Percentiles rank a stretch among this genome's conserved stretches.
phyloP scores from a whole-genome alignment of 805 yeast species.

The Wickerhamomyces subpelliculosus region DNA sequence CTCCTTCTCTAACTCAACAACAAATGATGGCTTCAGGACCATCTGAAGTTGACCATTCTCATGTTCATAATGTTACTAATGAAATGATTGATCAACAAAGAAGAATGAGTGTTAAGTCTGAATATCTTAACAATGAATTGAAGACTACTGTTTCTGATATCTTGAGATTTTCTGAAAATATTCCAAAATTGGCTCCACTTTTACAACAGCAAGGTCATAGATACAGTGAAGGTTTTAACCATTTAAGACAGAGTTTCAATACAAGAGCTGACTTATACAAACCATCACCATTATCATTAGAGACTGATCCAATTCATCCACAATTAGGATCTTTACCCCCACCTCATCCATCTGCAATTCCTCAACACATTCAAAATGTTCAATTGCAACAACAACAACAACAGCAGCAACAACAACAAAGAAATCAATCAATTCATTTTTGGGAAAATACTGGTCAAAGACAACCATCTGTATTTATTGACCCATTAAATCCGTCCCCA shows the following conservation, averaged over 20 bases:
- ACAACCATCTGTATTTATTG: constrained; percentile 21
- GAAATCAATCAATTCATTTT: constrained; percentile 17
- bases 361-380: neutral
- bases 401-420: constrained; percentile 5
- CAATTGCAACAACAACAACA: neutral
- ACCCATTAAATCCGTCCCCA: constrained; percentile 17
- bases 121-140: constrained; percentile 12
- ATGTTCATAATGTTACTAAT: constrained; percentile 4
- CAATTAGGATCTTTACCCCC: neutral
- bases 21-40: no score
- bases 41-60: constrained; percentile 1
- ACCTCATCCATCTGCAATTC: constrained; percentile 1
- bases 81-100: constrained; percentile 15
- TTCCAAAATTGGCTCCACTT: constrained; percentile 20
- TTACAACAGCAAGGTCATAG: constrained; percentile 5
- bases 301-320: constrained; percentile 1
- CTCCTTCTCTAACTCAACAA: neutral
- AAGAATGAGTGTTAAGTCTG: constrained; percentile 9
- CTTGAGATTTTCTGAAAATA: constrained; percentile 15
- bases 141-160: constrained; percentile 17
- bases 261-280: constrained; percentile 12
- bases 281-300: constrained; percentile 3
- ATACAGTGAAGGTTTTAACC: constrained; percentile 8
- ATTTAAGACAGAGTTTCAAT: constrained; percentile 14
- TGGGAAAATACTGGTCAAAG: constrained; percentile 18